Conservation (phyloP, 768 basidiomycete species). For the Phylloporus arenicola region DNA sequence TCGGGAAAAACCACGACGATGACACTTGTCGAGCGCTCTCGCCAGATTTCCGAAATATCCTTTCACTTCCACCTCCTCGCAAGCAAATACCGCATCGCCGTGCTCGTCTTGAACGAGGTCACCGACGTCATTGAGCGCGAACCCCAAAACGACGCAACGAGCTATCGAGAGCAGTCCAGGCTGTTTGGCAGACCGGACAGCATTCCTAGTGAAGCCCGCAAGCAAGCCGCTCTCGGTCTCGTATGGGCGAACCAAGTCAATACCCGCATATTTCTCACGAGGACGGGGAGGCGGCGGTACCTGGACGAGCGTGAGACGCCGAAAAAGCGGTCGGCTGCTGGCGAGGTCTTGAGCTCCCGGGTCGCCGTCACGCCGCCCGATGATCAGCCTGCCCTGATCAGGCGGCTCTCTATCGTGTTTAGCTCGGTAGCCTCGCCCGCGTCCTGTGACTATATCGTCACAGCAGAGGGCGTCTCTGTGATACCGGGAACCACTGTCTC, state of each 20-base stretch:
- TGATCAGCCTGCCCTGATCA: constrained; percentile 46
- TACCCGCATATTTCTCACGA: constrained; percentile 72
- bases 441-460: constrained; percentile 74
- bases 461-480: constrained; percentile 48
- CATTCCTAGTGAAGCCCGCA: constrained; percentile 51
- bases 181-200: constrained; percentile 70
- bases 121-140: constrained; percentile 61
- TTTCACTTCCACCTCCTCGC: constrained; percentile 69
- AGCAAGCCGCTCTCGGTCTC: constrained; percentile 83
- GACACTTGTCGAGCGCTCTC: constrained; percentile 69
- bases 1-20: constrained; percentile 51
- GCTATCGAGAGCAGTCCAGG: constrained; percentile 68
- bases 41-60: constrained; percentile 62
- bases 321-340: constrained; percentile 22
- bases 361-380: constrained; percentile 22
- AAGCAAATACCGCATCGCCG: constrained; percentile 53
- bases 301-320: constrained; percentile 35
- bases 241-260: constrained; percentile 95
- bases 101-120: constrained; percentile 88
- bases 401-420: constrained; percentile 75
- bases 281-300: constrained; percentile 65
- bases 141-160: constrained; percentile 28
- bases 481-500: constrained; percentile 23
- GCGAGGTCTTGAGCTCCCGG: constrained; percentile 1
- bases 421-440: constrained; percentile 53